phyloP scores from a whole-genome alignment of 768 basidiomycete species.

The Leccinum disarticulatum region DNA sequence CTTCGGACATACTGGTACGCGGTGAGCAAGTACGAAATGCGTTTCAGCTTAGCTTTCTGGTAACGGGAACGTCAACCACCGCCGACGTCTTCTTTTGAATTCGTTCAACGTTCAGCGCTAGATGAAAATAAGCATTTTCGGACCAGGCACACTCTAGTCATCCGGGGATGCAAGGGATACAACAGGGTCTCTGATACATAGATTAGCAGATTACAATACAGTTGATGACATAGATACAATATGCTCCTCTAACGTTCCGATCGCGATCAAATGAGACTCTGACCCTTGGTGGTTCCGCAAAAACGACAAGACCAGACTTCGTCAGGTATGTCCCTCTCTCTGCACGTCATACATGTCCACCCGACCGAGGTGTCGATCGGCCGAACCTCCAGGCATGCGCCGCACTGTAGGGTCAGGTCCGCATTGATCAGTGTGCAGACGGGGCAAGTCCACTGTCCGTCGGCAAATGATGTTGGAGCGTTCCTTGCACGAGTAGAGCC shows the following conservation, averaged over 20 bases:
- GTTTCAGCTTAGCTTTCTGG: conserved; percentile 42
- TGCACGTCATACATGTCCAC: conserved; percentile 70
- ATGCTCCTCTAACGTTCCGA: neutral
- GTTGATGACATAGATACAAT: neutral
- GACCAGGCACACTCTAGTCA: no score
- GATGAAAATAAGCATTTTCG: no score
- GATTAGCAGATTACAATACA: neutral
- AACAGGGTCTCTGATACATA: no score
- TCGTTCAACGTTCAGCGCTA: no score
- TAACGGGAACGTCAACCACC: conserved; percentile 39
- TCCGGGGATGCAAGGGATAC: no score
- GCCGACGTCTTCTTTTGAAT: no score
- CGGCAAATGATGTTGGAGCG: neutral
- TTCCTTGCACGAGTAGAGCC: neutral
- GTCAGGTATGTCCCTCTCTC: conserved; percentile 58
- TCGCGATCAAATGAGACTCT: conserved; percentile 16
- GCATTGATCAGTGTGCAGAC: conserved; percentile 70
- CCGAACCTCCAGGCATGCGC: conserved; percentile 50
- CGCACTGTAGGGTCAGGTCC: conserved; percentile 50
- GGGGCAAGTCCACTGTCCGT: conserved; percentile 50
- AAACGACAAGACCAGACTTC: conserved; percentile 73
- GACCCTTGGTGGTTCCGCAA: conserved; percentile 66
- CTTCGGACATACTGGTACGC: neutral
- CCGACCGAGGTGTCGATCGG: conserved; percentile 39
- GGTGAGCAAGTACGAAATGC: neutral